phyloP scores from a whole-genome alignment of 768 basidiomycete genomes.

The Clitopilus hobsonii region DNA sequence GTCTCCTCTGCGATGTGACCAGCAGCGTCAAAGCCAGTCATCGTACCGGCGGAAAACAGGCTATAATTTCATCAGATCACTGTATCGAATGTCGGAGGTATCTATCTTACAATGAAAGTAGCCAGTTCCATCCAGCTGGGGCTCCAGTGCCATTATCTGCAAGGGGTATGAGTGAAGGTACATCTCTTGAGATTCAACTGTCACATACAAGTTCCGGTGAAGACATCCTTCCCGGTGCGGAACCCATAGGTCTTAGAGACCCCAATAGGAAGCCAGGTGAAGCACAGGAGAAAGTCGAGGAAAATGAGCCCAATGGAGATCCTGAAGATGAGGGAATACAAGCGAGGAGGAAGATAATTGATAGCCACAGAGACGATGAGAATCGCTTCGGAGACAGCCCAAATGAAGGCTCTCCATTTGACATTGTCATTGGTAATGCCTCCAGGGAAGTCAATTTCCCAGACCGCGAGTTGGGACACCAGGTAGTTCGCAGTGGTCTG shows the following conservation, averaged over 20 bases:
- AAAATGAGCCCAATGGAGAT: constrained; percentile 71
- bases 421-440: constrained; percentile 65
- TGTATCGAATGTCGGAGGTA: neutral
- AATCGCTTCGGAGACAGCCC: constrained; percentile 75
- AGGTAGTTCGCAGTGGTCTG: constrained; percentile 89
- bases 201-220: constrained; percentile 69
- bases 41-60: constrained; percentile 80
- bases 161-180: neutral
- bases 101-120: constrained; percentile 66
- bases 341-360: constrained; percentile 78
- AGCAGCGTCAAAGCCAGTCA: constrained; percentile 89
- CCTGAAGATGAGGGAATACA: constrained; percentile 75
- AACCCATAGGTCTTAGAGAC: constrained; percentile 89
- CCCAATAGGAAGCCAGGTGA: constrained; percentile 92
- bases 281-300: constrained; percentile 82
- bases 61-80: constrained; percentile 27
- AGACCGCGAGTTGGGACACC: constrained; percentile 78
- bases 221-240: constrained; percentile 77
- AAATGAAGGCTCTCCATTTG: constrained; percentile 84
- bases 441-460: constrained; percentile 79
- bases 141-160: constrained; percentile 88
- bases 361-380: constrained; percentile 70
- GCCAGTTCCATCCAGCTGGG: constrained; percentile 87
- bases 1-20: constrained; percentile 90
- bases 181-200: neutral